phyloP scores from a whole-genome alignment of 805 yeast genomes.

The Cyberlindnera mycetangii region DNA sequence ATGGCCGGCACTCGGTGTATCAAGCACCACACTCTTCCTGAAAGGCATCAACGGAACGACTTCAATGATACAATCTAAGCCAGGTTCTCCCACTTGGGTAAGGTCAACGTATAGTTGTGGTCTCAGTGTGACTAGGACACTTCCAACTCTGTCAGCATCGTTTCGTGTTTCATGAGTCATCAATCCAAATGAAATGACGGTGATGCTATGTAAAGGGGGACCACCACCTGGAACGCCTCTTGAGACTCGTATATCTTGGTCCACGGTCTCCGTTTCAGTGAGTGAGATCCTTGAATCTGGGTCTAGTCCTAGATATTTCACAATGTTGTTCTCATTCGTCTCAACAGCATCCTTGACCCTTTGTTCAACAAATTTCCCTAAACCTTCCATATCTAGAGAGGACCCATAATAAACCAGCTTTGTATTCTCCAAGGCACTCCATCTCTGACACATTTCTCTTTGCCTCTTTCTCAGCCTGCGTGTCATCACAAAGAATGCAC shows the following conservation, averaged over 20 bases:
- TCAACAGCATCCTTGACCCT: conserved; percentile 21
- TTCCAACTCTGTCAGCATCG: conserved; percentile 14
- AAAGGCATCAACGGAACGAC: conserved; percentile 20
- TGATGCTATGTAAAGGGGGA: conserved; percentile 15
- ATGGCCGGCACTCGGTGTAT: conserved; percentile 6
- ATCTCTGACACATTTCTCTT: conserved; percentile 15
- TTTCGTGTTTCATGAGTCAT: conserved; percentile 12
- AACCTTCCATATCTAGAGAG: conserved; percentile 12
- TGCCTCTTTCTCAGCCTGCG: conserved; percentile 11
- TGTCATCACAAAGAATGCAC: conserved; percentile 18
- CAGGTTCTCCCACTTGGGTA: conserved; percentile 1
- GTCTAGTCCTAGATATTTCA: conserved; percentile 6
- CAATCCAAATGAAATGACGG: conserved; percentile 20
- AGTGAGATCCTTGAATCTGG: conserved; percentile 12
- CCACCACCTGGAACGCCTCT: conserved; percentile 11
- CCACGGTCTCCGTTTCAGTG: conserved; percentile 18
- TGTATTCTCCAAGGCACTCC: conserved; percentile 16
- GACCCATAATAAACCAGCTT: conserved; percentile 18
- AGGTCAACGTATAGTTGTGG: conserved; percentile 12
- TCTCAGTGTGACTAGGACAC: conserved; percentile 17
- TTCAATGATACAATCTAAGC: conserved; percentile 13
- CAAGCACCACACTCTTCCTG: conserved; percentile 13
- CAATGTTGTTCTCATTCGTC: conserved; percentile 19
- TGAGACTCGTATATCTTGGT: conserved; percentile 19
- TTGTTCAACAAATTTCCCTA: conserved; percentile 15